Percentiles rank a stretch among this genome's conserved stretches.
phyloP scores from a whole-genome alignment of 345 rosid species.

The Aquilaria sinensis region DNA sequence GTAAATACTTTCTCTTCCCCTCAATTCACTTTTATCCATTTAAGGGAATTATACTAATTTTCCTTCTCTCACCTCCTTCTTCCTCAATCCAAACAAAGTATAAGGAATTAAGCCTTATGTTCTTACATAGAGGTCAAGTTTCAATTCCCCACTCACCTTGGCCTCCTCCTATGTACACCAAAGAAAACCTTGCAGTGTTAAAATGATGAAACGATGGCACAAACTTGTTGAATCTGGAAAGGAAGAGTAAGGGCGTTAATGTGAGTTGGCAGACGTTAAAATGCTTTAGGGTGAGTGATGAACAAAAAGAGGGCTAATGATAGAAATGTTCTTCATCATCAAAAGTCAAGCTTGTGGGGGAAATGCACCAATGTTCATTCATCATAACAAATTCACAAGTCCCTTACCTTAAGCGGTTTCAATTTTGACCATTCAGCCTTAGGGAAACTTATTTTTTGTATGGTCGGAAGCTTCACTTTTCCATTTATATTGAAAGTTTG shows the following conservation, averaged over 20 bases:
- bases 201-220: not conserved
- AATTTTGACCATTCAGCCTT: slow-evolving; percentile 34
- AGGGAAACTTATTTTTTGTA: slow-evolving; percentile 36
- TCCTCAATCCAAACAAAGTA: too few species aligned
- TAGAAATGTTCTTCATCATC: slow-evolving; percentile 34
- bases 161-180: not conserved
- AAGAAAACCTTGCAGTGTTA: not conserved
- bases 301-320: slow-evolving; percentile 46
- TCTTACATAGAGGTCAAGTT: too few species aligned
- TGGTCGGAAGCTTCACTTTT: slow-evolving; percentile 53
- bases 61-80: too few species aligned
- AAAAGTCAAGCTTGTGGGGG: slow-evolving; percentile 42
- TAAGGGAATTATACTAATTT: too few species aligned
- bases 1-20: too few species aligned
- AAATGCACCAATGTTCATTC: slow-evolving; percentile 39
- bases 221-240: slow-evolving; percentile 20
- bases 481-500: slow-evolving; percentile 69
- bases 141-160: too few species aligned
- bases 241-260: not conserved
- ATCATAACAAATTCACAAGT: slow-evolving; percentile 56
- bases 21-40: too few species aligned
- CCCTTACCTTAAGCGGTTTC: slow-evolving; percentile 40
- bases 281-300: slow-evolving; percentile 13
- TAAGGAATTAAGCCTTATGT: too few species aligned
- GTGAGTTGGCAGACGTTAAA: not conserved